A percentile compares a stretch with the other conserved stretches of the same genome.
phyloP scores from a whole-genome alignment of 202 grass and related monocot species.

The Musa balbisiana region DNA sequence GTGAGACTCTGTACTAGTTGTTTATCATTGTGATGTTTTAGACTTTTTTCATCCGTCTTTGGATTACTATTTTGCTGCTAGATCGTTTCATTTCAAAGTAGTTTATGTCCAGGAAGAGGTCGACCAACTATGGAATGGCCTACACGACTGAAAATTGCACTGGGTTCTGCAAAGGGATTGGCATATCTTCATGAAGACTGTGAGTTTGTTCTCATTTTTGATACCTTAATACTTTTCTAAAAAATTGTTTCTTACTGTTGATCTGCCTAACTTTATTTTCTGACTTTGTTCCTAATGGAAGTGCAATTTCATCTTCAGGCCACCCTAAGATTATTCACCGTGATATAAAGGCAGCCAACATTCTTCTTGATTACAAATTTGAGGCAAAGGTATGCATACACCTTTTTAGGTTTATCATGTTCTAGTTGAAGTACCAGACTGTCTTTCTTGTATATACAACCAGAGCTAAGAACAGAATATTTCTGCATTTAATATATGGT shows the following conservation, averaged over 20 bases:
- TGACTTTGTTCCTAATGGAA: background rate
- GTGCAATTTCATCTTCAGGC: background rate
- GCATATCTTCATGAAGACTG: slow-evolving; percentile 14
- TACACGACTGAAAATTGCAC: slow-evolving; percentile 6
- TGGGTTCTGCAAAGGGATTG: slow-evolving; percentile 14
- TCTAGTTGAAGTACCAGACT: too few species aligned
- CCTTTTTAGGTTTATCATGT: background rate
- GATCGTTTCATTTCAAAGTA: background rate
- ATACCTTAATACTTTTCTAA: background rate
- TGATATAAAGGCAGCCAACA: background rate
- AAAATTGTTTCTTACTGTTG: background rate
- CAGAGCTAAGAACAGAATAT: too few species aligned
- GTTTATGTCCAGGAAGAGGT: background rate
- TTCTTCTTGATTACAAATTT: slow-evolving; percentile 1
- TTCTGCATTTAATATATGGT: too few species aligned
- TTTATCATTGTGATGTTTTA: background rate
- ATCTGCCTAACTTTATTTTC: background rate
- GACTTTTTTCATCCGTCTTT: background rate
- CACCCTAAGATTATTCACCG: background rate
- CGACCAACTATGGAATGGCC: slow-evolving; percentile 8
- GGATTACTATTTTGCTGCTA: background rate
- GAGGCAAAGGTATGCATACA: background rate
- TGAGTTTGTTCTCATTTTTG: background rate
- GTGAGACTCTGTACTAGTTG: background rate
- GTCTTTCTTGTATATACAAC: too few species aligned